Evolutionary conservation across 495 filamentous ascomycete species (phyloP).

Genomic region (Pseudevernia furfuracea): DNA sequence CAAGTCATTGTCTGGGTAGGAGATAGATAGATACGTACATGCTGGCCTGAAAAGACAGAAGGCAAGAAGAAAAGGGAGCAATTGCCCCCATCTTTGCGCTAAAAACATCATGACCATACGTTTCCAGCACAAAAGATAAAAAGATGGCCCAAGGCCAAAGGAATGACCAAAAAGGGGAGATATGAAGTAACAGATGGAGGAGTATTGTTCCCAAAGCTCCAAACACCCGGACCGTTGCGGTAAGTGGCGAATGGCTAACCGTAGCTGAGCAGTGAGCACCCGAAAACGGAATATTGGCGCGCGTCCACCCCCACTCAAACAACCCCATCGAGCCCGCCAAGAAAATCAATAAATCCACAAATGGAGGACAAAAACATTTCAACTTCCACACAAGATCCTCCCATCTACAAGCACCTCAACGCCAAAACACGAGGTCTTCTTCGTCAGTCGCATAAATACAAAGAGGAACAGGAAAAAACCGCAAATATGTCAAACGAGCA

Average conservation of each 20-base stretch:
- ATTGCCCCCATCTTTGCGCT: constrained; percentile 50
- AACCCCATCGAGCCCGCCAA: constrained; percentile 7
- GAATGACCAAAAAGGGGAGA: not conserved
- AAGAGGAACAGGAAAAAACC: constrained; percentile 33
- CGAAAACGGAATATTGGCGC: constrained; percentile 4
- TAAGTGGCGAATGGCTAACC: not conserved
- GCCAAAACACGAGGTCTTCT: constrained; percentile 42
- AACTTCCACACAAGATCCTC: constrained; percentile 33
- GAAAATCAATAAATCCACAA: constrained; percentile 15
- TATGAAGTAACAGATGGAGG: too few species aligned
- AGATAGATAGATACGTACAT: constrained; percentile 35
- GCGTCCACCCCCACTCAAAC: constrained; percentile 9
- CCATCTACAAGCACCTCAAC: constrained; percentile 40
- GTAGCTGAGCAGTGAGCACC: not conserved
- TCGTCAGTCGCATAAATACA: constrained; percentile 32
- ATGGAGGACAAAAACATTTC: constrained; percentile 25
- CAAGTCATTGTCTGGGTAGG: not conserved
- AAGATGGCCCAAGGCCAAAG: not conserved
- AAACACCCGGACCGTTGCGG: not conserved
- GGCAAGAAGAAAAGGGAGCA: constrained; percentile 41
- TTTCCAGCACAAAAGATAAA: not conserved
- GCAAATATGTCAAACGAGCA: constrained; percentile 75
- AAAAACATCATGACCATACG: not conserved
- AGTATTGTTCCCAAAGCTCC: not conserved
- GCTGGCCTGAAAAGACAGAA: constrained; percentile 41